Evolutionary conservation across 345 rosid species (phyloP), one percentile per base, ranked within the genome.

Genomic region (Limnanthes douglasii): DNA sequence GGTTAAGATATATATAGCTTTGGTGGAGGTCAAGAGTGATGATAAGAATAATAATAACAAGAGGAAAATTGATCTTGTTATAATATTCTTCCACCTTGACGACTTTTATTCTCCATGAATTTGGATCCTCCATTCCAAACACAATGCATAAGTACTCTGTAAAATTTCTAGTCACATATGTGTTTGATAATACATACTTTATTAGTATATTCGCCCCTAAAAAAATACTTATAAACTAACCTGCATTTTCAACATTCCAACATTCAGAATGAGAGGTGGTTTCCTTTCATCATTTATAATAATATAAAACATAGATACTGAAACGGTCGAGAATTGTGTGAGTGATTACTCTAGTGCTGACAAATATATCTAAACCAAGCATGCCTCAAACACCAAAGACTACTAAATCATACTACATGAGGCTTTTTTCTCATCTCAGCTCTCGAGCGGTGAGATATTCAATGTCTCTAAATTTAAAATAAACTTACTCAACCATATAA

Each of bases 181-280:
- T 94, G 48, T 86, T 86, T 31, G 97, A 86, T 37, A 86, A 39
- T n/a, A 86, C 94, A 49, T 86, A 86, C 61, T 81, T 94, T 75
- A 86, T 58, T 10, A 86, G 47, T 57, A 86, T 81, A 56, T 86
- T 86, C 28, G 75, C 69, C 34, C 97, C 97, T 22, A 77, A 94
- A 47, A 86, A 78, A 49, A 81, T 81, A 11, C 88, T 94, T 21
- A 69, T 60, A 48, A 86, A 86, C 31, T 86, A 94, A 44, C 97
- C 96, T 86, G 42, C 3, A 31, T 11, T n/a, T n/a, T n/a, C n/a
- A n/a, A n/a, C n/a, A n/a, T n/a, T n/a, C n/a, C n/a, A n/a, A n/a
- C n/a, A n/a, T n/a, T n/a, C n/a, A n/a, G n/a, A n/a, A n/a, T n/a
- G n/a, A n/a, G n/a, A n/a, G n/a, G n/a, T n/a, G n/a, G n/a, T n/a